A percentile compares a stretch with the other conserved stretches of the same genome.
Evolutionary conservation across 257 asterid species (phyloP).

Genomic region (Penstemon newberryi): DNA sequence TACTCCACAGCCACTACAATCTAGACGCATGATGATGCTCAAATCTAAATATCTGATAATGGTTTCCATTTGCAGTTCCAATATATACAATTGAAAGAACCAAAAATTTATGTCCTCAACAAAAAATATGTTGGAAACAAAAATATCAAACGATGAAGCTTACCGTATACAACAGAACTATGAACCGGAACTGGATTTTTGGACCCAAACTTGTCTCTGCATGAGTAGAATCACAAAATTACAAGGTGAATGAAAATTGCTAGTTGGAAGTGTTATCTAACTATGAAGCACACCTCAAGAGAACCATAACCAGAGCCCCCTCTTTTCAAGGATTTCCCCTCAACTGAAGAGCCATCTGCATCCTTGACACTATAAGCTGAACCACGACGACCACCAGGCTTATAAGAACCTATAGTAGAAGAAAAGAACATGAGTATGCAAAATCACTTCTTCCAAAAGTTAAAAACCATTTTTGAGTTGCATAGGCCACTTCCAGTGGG

Average conservation of each 20-base stretch:
- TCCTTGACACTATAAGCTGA: conserved; percentile 52
- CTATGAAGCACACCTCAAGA: conserved; percentile 57
- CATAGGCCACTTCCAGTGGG: conserved; percentile 57
- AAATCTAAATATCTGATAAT: conserved; percentile 1
- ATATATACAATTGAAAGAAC: conserved; percentile 5
- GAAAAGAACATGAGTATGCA: conserved; percentile 25
- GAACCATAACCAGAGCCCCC: conserved; percentile 38
- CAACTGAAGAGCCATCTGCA: conserved; percentile 59
- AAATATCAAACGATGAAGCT: conserved; percentile 30
- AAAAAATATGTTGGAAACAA: conserved; percentile 23
- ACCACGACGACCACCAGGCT: conserved; percentile 75
- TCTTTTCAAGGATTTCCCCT: conserved; percentile 65
- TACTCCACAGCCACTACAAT: no score
- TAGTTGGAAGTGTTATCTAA: conserved; percentile 2
- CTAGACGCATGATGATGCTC: background rate
- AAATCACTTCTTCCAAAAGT: conserved; percentile 18
- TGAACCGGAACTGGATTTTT: conserved; percentile 84
- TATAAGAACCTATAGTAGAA: conserved; percentile 58
- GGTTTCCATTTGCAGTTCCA: conserved; percentile 9
- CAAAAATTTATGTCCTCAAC: background rate
- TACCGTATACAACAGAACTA: conserved; percentile 57
- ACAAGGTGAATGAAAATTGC: background rate
- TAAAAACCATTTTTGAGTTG: conserved; percentile 55
- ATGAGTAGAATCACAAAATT: conserved; percentile 23
- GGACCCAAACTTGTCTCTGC: conserved; percentile 98